A percentile compares a stretch with the other conserved stretches of the same genome.
Evolutionary conservation across 768 basidiomycete genomes (phyloP).

Genomic region (Russula lepida): DNA sequence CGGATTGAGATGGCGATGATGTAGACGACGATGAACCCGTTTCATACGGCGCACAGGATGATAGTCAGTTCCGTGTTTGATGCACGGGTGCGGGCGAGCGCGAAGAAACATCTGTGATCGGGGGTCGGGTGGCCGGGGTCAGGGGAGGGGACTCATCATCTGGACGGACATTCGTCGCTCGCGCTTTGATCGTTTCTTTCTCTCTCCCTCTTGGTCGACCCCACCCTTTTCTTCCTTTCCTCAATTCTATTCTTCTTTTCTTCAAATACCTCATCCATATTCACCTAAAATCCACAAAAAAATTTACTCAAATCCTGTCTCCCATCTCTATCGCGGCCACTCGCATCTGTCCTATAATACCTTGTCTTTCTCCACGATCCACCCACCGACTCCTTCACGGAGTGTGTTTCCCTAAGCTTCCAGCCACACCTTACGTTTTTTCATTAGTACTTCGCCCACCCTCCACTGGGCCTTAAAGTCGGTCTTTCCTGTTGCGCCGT

Average conservation of each 20-base stretch:
- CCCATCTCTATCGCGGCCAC: slow-evolving; percentile 17
- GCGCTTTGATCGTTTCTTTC: slow-evolving; percentile 17
- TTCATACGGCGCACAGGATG: slow-evolving; percentile 80
- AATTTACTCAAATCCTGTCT: background rate
- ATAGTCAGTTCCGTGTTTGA: slow-evolving; percentile 83
- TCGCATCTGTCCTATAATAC: slow-evolving; percentile 17
- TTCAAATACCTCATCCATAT: background rate
- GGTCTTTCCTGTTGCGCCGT: background rate
- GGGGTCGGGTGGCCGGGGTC: background rate
- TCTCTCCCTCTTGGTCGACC: slow-evolving; percentile 14
- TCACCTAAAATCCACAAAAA: slow-evolving; percentile 8
- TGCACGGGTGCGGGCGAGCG: slow-evolving; percentile 71
- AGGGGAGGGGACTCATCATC: slow-evolving; percentile 2
- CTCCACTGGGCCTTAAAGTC: slow-evolving; percentile 8
- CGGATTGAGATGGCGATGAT: background rate
- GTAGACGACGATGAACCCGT: slow-evolving; percentile 89
- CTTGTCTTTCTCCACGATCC: slow-evolving; percentile 14
- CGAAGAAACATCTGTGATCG: slow-evolving; percentile 65
- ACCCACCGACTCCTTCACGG: slow-evolving; percentile 14
- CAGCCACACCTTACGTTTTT: slow-evolving; percentile 20
- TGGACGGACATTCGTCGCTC: background rate
- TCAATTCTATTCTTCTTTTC: slow-evolving; percentile 17
- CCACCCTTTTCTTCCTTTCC: slow-evolving; percentile 23
- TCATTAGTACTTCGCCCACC: slow-evolving; percentile 12
- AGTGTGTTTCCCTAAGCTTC: slow-evolving; percentile 10